phyloP scores from a whole-genome alignment of 169 alveolate genomes.

The Plasmodium malariae region DNA sequence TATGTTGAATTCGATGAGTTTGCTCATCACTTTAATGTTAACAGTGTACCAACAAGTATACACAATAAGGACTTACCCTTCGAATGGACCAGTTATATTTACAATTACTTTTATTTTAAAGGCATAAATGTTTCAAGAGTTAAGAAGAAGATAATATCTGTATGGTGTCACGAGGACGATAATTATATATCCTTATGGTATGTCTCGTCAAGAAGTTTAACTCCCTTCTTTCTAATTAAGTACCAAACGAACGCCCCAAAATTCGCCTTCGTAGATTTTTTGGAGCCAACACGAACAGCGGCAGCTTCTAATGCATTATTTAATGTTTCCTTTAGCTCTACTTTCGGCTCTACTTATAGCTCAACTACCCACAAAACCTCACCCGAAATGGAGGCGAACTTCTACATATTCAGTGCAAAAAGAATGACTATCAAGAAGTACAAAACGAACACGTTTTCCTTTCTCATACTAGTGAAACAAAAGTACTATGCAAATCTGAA shows the following conservation, averaged over 20 bases:
- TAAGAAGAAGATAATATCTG: constrained; percentile 29
- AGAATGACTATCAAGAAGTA: constrained; percentile 2
- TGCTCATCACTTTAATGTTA: constrained; percentile 46
- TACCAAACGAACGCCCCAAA: constrained; percentile 28
- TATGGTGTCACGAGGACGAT: constrained; percentile 61
- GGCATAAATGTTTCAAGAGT: neutral
- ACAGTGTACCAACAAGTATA: constrained; percentile 9
- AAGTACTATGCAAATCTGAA: neutral
- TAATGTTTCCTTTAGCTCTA: neutral
- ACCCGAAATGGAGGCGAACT: neutral
- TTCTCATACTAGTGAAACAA: neutral
- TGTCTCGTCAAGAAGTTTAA: constrained; percentile 7
- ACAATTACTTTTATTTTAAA: neutral
- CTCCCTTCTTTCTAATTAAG: constrained; percentile 63
- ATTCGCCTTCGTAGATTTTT: constrained; percentile 22
- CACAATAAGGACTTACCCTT: constrained; percentile 16
- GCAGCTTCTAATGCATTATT: neutral
- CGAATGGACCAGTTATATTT: neutral
- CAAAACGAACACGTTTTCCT: constrained; percentile 12
- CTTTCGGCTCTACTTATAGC: neutral
- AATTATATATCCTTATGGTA: constrained; percentile 55
- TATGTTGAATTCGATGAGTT: constrained; percentile 30
- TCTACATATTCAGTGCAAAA: constrained; percentile 34
- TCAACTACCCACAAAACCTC: neutral
- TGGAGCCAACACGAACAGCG: neutral